These are phyloP conservation scores for Mimosa bimucronata DNA, from an alignment of 306 rosid genomes.

Conservation along the genomic window DNA sequence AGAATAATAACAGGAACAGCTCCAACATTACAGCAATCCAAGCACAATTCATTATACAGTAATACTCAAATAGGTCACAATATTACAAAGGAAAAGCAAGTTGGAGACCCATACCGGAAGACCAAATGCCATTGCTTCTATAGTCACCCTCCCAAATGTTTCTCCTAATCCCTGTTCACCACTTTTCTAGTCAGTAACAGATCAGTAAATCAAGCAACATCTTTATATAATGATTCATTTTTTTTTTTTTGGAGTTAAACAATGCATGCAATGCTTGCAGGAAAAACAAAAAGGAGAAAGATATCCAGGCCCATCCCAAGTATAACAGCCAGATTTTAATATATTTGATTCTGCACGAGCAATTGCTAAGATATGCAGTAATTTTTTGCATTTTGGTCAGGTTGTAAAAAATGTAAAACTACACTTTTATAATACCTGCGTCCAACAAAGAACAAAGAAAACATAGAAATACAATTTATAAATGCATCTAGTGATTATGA, in stretches of 20 bases:
- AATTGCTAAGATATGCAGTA: background rate
- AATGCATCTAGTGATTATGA: background rate
- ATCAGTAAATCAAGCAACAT: constrained; percentile 1
- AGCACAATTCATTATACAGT: constrained; percentile 6
- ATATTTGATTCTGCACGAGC: background rate
- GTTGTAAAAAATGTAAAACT: background rate
- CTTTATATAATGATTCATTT: background rate
- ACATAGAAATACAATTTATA: background rate
- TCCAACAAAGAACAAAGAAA: background rate
- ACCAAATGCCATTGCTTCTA: constrained; percentile 97
- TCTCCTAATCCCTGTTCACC: constrained; percentile 83
- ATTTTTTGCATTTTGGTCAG: constrained; percentile 7
- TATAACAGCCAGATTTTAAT: background rate
- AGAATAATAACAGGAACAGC: background rate
- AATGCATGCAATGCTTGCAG: background rate
- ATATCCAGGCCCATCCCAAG: background rate
- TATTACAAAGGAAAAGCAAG: constrained; percentile 4
- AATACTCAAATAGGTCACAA: constrained; percentile 3
- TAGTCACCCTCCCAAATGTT: constrained; percentile 91
- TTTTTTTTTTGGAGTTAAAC: background rate
- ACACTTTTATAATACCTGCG: background rate
- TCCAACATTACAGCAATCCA: background rate
- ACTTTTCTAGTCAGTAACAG: constrained; percentile 35
- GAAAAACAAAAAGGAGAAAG: background rate
- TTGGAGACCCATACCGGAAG: constrained; percentile 70